Conservation (phyloP, 2,329 filamentous ascomycete species). For the Onygenales sp. region DNA sequence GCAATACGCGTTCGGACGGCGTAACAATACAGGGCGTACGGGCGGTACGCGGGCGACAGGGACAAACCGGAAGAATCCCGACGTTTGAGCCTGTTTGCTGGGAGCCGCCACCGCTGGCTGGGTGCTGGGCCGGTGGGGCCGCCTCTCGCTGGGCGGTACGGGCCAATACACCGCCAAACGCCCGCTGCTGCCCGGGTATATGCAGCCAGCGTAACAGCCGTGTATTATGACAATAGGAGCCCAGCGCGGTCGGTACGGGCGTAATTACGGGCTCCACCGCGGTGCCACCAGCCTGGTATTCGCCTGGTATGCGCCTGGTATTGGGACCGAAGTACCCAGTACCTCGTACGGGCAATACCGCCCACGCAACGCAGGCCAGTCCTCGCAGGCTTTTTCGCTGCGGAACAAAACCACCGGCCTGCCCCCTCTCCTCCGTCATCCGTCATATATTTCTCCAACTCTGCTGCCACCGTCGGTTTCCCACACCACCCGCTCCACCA, state of each 20-base stretch:
- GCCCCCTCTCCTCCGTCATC: not conserved
- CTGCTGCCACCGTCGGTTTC: not conserved
- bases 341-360: too few species aligned
- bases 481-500: not conserved
- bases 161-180: not conserved
- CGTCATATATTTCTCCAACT: slow-evolving; percentile 3
- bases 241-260: too few species aligned
- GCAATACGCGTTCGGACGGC: not conserved
- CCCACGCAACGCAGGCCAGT: too few species aligned
- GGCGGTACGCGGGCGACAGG: not conserved
- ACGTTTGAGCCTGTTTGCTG: not conserved
- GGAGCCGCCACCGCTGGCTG: not conserved
- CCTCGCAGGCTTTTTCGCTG: not conserved
- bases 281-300: too few species aligned
- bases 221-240: too few species aligned
- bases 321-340: too few species aligned
- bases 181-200: not conserved
- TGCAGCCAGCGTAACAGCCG: not conserved
- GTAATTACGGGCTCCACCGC: too few species aligned
- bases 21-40: not conserved
- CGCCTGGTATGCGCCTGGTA: too few species aligned
- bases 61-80: slow-evolving; percentile 5
- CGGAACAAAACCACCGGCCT: slow-evolving; percentile 2
- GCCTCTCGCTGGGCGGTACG: not conserved
- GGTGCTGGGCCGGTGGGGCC: not conserved